Evolutionary conservation across 2,329 filamentous ascomycete species (phyloP), one percentile per base, ranked within the genome.

Genomic region (Pseudogymnoascus sp.): DNA sequence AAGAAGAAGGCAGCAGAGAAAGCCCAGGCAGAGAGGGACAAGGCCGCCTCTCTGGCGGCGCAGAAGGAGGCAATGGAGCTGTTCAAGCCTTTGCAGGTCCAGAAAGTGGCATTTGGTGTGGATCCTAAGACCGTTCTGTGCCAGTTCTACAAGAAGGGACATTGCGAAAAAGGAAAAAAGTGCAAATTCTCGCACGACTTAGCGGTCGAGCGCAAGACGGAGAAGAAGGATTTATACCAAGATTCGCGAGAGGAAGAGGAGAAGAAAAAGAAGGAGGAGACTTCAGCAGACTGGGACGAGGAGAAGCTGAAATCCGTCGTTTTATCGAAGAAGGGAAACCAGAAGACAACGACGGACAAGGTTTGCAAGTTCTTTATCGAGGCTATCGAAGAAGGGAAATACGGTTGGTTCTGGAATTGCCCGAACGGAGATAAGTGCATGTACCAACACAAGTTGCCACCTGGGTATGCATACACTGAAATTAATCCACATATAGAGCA

Each of bases 351-450:
- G 4, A 99, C 94, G 53, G 94, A 99, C 73, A 99, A 97, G 77
- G 94, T 99, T 67, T 99, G 94, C 90, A 99, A 97, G 77, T 96
- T 79, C 80, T 99, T 99, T 74, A 94, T 97, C 73, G 87, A 92
- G 68, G 94, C 94, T 25, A 94, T 99, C 65, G 94, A 99, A 77
- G 94, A 99, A 72, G 90, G 91, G 70, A 99, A 97, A 76, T 99
- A 99, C 71, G 94, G 94, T 65, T 99, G 94, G 94, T 97, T 99
- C 77, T 99, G 94, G 94, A 82, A 86, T 63, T 99, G 94, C 82
- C 94, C 94, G 53, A 97, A 97, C 71, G 92, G 91, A 65, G 89
- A 99, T 73, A 90, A 96, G 76, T 99, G 94, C 88, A 97, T 94
- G 88, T 99, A 99, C 74, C 92, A 89, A 77, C 94, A 99, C 75